A percentile compares a stretch with the other conserved stretches of the same genome.
phyloP scores from a whole-genome alignment of 139 green algal genomes.

The Micromonas commoda region DNA sequence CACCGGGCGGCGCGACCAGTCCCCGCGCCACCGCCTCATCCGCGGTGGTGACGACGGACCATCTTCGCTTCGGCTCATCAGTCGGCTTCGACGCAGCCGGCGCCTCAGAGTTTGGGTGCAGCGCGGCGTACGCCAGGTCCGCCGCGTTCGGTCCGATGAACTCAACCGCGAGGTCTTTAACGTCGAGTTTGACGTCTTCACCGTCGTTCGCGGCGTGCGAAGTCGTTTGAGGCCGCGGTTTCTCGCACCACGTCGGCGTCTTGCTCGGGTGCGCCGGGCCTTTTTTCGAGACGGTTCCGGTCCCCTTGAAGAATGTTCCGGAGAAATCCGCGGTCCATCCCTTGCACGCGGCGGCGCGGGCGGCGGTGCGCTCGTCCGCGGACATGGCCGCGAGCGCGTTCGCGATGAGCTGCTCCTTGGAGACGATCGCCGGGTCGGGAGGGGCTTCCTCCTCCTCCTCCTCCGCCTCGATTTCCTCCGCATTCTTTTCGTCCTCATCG shows the following conservation, averaged over 20 bases:
- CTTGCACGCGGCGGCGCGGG: neutral
- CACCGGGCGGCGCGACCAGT: neutral
- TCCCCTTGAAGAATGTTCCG: neutral
- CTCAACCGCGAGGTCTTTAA: neutral
- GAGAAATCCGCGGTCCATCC: neutral
- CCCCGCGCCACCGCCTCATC: no score
- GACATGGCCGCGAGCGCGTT: neutral
- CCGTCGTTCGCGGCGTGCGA: neutral
- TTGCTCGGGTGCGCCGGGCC: neutral
- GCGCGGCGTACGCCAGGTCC: neutral
- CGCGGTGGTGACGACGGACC: neutral
- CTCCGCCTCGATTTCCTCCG: no score
- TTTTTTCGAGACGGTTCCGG: neutral
- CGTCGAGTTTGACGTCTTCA: neutral
- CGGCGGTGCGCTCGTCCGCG: neutral
- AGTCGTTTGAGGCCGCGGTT: no score
- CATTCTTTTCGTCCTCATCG: no score
- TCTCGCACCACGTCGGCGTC: neutral
- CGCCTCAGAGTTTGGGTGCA: neutral
- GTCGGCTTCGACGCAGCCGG: neutral
- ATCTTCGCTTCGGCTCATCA: neutral
- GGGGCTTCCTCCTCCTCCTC: neutral
- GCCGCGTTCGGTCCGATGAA: neutral
- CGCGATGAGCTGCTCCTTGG: neutral
- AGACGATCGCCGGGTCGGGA: neutral